Percentiles rank a stretch among this genome's conserved stretches.
Conservation (phyloP, 2,329 filamentous ascomycete species). For the Fusarium sp. region DNA sequence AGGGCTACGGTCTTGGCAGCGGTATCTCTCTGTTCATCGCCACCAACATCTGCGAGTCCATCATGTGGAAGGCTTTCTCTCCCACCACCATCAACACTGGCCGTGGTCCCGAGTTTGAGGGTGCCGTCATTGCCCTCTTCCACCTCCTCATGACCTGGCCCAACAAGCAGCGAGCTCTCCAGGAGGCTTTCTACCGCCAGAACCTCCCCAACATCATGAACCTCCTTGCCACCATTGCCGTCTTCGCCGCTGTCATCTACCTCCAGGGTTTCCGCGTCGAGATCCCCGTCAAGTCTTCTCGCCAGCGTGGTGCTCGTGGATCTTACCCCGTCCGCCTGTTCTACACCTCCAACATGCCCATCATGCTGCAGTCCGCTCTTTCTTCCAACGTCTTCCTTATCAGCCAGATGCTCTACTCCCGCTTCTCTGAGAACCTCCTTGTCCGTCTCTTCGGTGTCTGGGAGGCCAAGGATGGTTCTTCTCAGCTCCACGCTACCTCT, state of each 20-base stretch:
- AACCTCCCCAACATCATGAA: slow-evolving; percentile 99
- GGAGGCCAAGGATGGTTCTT: slow-evolving; percentile 96
- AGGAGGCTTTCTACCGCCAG: slow-evolving; percentile 99
- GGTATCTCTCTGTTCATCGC: slow-evolving; percentile 99
- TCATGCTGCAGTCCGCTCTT: slow-evolving; percentile 99
- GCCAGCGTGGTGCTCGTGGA: slow-evolving; percentile 97
- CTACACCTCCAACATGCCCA: slow-evolving; percentile 99
- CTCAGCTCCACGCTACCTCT: slow-evolving; percentile 92
- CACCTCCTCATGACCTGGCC: slow-evolving; percentile 98
- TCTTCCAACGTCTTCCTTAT: slow-evolving; percentile 99
- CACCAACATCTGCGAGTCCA: slow-evolving; percentile 99
- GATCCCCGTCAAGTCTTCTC: slow-evolving; percentile 99
- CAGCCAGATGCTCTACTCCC: slow-evolving; percentile 99
- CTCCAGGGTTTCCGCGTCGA: slow-evolving; percentile 99
- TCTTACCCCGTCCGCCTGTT: slow-evolving; percentile 99
- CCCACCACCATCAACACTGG: slow-evolving; percentile 99
- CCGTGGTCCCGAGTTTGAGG: slow-evolving; percentile 98
- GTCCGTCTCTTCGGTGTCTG: slow-evolving; percentile 98
- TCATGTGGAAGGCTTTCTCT: slow-evolving; percentile 99
- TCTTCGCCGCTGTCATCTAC: slow-evolving; percentile 99
- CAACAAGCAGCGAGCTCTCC: slow-evolving; percentile 98
- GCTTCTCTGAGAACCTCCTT: slow-evolving; percentile 98
- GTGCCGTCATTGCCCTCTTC: slow-evolving; percentile 96
- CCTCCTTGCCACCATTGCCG: slow-evolving; percentile 88
- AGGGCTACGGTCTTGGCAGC: slow-evolving; percentile 97